phyloP scores from a whole-genome alignment of 495 filamentous ascomycete species.

The Evernia prunastri region DNA sequence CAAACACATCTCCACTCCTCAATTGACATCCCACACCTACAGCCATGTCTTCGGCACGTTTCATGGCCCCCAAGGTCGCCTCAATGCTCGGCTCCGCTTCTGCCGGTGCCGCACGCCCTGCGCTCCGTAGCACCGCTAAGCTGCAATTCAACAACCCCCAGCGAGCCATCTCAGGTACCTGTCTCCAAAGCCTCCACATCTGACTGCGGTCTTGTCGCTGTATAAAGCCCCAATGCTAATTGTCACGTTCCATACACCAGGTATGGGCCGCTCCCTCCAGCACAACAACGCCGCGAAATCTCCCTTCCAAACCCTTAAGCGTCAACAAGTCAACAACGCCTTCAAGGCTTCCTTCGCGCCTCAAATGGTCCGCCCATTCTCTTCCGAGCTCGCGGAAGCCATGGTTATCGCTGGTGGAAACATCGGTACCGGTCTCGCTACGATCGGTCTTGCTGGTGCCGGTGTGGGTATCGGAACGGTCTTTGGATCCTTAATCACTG shows the following conservation, averaged over 20 bases:
- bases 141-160: slow-evolving; percentile 17
- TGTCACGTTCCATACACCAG: not conserved
- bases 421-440: slow-evolving; percentile 76
- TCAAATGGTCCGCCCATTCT: slow-evolving; percentile 62
- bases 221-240: not conserved
- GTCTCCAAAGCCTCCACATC: not conserved
- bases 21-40: slow-evolving; percentile 12
- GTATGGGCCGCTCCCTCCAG: slow-evolving; percentile 14
- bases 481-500: slow-evolving; percentile 77
- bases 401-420: slow-evolving; percentile 85
- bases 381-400: slow-evolving; percentile 73
- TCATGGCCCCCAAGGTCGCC: slow-evolving; percentile 19
- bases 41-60: slow-evolving; percentile 16
- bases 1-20: slow-evolving; percentile 6
- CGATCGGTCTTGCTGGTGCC: slow-evolving; percentile 84
- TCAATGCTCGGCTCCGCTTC: slow-evolving; percentile 13
- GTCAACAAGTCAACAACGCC: slow-evolving; percentile 54
- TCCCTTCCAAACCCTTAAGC: slow-evolving; percentile 56
- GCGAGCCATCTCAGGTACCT: slow-evolving; percentile 20
- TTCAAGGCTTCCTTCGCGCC: slow-evolving; percentile 57
- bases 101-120: slow-evolving; percentile 15
- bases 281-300: slow-evolving; percentile 27
- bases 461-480: slow-evolving; percentile 91
- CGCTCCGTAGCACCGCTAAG: slow-evolving; percentile 18
- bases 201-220: not conserved